Percentiles rank a stretch among this genome's conserved stretches.
phyloP scores from a whole-genome alignment of 2,329 filamentous ascomycete genomes.

The Alternaria novae-zelandiae region DNA sequence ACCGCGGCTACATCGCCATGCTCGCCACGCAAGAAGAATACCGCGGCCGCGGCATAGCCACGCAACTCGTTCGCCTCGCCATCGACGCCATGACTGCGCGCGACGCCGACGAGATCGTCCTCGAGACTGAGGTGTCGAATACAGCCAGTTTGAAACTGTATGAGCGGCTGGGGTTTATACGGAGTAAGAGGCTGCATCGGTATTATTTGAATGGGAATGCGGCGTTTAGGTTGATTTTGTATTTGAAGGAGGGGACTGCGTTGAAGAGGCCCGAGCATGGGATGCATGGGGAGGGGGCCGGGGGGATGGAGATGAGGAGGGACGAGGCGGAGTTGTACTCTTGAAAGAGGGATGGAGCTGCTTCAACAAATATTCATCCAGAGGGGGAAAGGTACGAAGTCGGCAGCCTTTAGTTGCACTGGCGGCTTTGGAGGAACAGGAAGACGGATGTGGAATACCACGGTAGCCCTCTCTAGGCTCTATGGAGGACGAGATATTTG shows the following conservation, averaged over 20 bases:
- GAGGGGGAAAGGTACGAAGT: neutral
- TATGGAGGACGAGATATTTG: neutral
- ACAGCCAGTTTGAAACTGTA: conserved; percentile 89
- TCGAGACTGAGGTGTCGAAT: conserved; percentile 96
- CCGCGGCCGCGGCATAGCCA: conserved; percentile 84
- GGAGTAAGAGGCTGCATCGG: conserved; percentile 89
- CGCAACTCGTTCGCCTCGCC: conserved; percentile 83
- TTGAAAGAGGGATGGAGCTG: neutral
- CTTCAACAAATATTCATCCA: too few relatives aligned
- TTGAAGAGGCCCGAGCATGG: conserved; percentile 34
- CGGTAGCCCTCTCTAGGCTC: neutral
- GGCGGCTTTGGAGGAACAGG: too few relatives aligned
- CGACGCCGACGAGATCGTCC: conserved; percentile 89
- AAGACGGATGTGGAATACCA: neutral
- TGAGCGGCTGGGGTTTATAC: conserved; percentile 87
- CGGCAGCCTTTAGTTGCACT: neutral
- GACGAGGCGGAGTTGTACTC: conserved; percentile 14
- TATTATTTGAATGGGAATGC: conserved; percentile 98
- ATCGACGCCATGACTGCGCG: conserved; percentile 88
- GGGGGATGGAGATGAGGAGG: conserved; percentile 3
- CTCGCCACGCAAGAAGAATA: conserved; percentile 84
- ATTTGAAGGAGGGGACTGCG: conserved; percentile 64
- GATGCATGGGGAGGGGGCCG: neutral
- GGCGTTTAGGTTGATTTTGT: conserved; percentile 85
- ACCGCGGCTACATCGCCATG: conserved; percentile 98